Percentiles rank a stretch among this genome's conserved stretches.
These are phyloP conservation scores for Haplosporangium gracile DNA, from an alignment of 192 early-diverging fungal species.

Conservation along the genomic window DNA sequence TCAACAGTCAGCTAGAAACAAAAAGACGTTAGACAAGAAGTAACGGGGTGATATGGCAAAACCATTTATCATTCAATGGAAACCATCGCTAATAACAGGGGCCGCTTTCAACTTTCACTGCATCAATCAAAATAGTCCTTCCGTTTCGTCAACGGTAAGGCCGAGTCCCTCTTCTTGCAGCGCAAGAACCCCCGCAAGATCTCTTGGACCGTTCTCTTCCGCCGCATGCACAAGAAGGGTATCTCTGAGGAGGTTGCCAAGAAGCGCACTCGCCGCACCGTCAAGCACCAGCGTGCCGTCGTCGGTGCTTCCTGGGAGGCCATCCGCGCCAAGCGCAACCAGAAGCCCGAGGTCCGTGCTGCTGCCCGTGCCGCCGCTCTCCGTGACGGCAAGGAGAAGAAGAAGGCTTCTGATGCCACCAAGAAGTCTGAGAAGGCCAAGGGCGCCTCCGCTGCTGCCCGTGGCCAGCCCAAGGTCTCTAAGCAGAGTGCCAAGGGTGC, in stretches of 20 bases:
- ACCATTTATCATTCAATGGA: too few relatives aligned
- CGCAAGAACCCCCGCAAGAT: constrained; percentile 98
- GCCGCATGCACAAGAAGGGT: constrained; percentile 99
- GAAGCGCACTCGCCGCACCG: constrained; percentile 94
- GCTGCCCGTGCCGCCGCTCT: constrained; percentile 90
- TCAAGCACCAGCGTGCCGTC: constrained; percentile 96
- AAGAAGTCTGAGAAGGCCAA: constrained; percentile 91
- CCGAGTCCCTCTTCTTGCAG: constrained; percentile 97
- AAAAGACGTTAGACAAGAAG: neutral
- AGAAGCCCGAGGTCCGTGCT: constrained; percentile 96
- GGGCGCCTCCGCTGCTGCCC: constrained; percentile 59
- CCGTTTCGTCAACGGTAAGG: constrained; percentile 98
- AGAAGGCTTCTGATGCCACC: constrained; percentile 88
- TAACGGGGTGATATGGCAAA: neutral
- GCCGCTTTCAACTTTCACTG: neutral
- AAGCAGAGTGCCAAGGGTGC: constrained; percentile 89
- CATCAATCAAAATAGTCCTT: constrained; percentile 72
- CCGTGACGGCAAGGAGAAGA: constrained; percentile 91
- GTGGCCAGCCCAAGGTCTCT: constrained; percentile 73
- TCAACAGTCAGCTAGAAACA: neutral
- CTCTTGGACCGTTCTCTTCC: constrained; percentile 96
- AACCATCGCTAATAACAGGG: constrained; percentile 4
- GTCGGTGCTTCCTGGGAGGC: constrained; percentile 96
- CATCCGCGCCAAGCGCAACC: constrained; percentile 97
- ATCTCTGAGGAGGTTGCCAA: constrained; percentile 95